Evolutionary conservation across 805 yeast species (phyloP), one percentile per base, ranked within the genome.

Genomic region (Lachancea sp.): DNA sequence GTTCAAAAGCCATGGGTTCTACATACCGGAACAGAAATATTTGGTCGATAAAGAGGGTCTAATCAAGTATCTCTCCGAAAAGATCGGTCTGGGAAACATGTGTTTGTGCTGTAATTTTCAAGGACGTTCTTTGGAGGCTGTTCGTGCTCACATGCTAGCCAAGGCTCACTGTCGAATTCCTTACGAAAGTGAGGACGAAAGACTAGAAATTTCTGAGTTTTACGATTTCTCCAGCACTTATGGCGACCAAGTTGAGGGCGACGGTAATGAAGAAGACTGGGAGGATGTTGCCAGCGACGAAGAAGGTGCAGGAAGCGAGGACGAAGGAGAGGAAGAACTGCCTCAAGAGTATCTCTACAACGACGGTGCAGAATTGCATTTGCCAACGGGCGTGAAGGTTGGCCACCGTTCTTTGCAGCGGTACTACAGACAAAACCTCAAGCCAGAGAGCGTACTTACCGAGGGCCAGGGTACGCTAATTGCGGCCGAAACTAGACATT

Each of bases 91-190:
- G 42, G 99, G 99, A 42, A 89, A 89, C 56, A 77, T 90, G 49
- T 93, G 99, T 65, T 69, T 93, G 45, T 77, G 75, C 27, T 93
- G 99, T 63, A 72, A 77, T 36, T 91, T 78, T 61, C 95, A 90
- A 69, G 97, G 97, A 20, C 76, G 80, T 57, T 77, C 85, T 26
- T 62, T 91, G 25, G 95, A 86, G 54, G 86, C 95, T 18, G 93
- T 84, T 1, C 81, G 96, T 58, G 90, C 88, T 22, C 99, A 93
- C 62, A 89, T 93, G 97, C 50, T 74, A 8, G 72, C 83, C 19
- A 93, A 93, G 69, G 79, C 85, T 51, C 99, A 93, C 65, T 85
- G 90, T 70, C 77, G 77, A 60, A 79, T 93, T 43, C 98, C 98
- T 3, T 93, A 87, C 63, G 97, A 93, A 56, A 63, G 75, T 3